Evolutionary conservation across 2,329 filamentous ascomycete species (phyloP).

Genomic region (Chaetomiaceae sp.): DNA sequence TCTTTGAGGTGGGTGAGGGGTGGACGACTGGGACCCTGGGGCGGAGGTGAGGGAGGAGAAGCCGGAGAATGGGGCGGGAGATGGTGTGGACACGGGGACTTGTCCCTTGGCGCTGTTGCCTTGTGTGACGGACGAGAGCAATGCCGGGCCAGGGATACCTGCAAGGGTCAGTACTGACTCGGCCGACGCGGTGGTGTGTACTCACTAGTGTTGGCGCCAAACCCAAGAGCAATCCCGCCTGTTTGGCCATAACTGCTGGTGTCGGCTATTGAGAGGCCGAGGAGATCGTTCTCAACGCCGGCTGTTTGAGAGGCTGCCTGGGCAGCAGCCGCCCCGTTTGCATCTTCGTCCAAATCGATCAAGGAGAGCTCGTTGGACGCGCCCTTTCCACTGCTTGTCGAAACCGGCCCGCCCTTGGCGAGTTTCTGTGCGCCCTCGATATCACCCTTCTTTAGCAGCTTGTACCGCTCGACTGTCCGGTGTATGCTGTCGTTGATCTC

Average conservation of each 20-base stretch:
- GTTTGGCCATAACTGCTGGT: constrained; percentile 62
- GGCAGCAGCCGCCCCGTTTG: constrained; percentile 43
- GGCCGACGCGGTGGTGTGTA: constrained; percentile 14
- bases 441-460: constrained; percentile 92
- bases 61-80: constrained; percentile 40
- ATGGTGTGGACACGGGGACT: constrained; percentile 39
- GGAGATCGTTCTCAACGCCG: constrained; percentile 79
- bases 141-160: constrained; percentile 62
- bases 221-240: constrained; percentile 79
- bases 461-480: constrained; percentile 91
- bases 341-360: constrained; percentile 79
- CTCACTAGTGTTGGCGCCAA: constrained; percentile 65
- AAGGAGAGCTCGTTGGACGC: constrained; percentile 73
- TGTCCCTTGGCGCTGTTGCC: constrained; percentile 52
- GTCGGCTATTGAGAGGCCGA: constrained; percentile 79
- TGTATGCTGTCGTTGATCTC: constrained; percentile 99
- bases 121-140: constrained; percentile 61
- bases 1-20: constrained; percentile 49
- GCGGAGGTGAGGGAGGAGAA: constrained; percentile 54
- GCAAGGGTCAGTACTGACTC: constrained; percentile 26
- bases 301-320: constrained; percentile 43
- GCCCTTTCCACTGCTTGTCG: constrained; percentile 63
- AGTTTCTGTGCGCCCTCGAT: constrained; percentile 77
- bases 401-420: constrained; percentile 66
- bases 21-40: constrained; percentile 46